These are phyloP conservation scores for Pseudogymnoascus sp. DNA, from an alignment of 2,329 filamentous ascomycete species.

Conservation along the genomic window DNA sequence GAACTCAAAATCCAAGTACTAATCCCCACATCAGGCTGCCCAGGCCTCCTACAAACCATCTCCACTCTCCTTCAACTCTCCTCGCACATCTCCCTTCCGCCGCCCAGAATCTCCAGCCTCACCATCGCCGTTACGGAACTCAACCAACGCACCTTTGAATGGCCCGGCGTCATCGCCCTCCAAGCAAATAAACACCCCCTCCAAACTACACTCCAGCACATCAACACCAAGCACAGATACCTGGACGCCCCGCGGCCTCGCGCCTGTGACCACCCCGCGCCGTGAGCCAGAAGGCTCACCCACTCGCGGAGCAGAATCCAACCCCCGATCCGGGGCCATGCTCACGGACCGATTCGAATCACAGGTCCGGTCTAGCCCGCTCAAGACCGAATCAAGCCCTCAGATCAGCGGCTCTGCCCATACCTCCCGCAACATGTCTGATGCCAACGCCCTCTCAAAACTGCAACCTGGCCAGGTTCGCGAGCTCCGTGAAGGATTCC, in stretches of 20 bases:
- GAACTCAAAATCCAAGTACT: conserved; percentile 7
- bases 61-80: conserved; percentile 64
- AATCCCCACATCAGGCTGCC: conserved; percentile 40
- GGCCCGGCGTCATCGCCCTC: conserved; percentile 39
- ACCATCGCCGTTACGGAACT: conserved; percentile 58
- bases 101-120: conserved; percentile 58
- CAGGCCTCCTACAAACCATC: conserved; percentile 62
- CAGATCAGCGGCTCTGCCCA: conserved; percentile 24
- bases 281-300: conserved; percentile 31
- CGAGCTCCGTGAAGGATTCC: conserved; percentile 85
- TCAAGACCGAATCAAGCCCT: conserved; percentile 30
- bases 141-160: conserved; percentile 53
- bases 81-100: conserved; percentile 61
- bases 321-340: conserved; percentile 27
- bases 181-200: conserved; percentile 33
- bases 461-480: conserved; percentile 77
- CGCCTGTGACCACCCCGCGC: conserved; percentile 23
- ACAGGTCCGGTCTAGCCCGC: conserved; percentile 23
- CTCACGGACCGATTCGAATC: conserved; percentile 18
- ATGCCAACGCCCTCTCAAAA: conserved; percentile 56
- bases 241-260: conserved; percentile 30
- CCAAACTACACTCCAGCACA: conserved; percentile 35
- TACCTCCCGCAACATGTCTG: conserved; percentile 26
- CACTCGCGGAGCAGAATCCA: conserved; percentile 25
- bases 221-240: conserved; percentile 20